These are phyloP conservation scores for Silene noctiflora DNA, from an alignment of 179 eudicot genomes.

Conservation along the genomic window DNA sequence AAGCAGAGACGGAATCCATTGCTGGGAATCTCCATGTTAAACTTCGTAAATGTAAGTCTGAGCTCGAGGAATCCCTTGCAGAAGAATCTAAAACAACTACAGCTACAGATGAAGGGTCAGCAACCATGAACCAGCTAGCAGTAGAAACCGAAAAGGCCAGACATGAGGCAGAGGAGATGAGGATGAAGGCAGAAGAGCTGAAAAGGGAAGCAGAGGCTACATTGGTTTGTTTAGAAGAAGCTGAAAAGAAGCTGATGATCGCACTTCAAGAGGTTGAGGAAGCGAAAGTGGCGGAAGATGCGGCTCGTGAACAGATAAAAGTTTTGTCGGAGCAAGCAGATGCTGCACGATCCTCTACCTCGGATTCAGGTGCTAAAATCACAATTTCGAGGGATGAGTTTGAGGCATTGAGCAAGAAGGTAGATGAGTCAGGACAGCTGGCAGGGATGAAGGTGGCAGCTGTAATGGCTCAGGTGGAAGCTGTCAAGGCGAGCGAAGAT, in stretches of 20 bases:
- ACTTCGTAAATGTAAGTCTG: constrained; percentile 68
- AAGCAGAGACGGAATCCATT: constrained; percentile 58
- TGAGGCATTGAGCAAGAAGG: constrained; percentile 65
- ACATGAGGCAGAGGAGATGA: constrained; percentile 61
- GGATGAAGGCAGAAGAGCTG: constrained; percentile 56
- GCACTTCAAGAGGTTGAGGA: constrained; percentile 72
- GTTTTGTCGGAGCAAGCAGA: constrained; percentile 58
- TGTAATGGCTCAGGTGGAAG: constrained; percentile 82
- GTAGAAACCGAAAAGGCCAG: constrained; percentile 58
- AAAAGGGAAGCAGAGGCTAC: constrained; percentile 55
- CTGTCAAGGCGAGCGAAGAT: constrained; percentile 68
- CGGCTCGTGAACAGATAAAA: constrained; percentile 58
- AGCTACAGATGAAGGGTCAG: constrained; percentile 59
- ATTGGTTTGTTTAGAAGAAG: constrained; percentile 46
- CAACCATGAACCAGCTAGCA: constrained; percentile 53
- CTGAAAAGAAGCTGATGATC: constrained; percentile 48
- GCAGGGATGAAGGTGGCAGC: constrained; percentile 85
- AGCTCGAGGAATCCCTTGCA: constrained; percentile 61
- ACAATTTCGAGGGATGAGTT: constrained; percentile 74
- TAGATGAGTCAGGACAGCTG: constrained; percentile 64
- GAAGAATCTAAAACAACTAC: constrained; percentile 60
- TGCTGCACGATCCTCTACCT: constrained; percentile 74
- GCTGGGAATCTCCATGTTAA: constrained; percentile 73
- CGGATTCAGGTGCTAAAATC: constrained; percentile 60
- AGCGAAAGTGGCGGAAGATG: constrained; percentile 67